phyloP scores from a whole-genome alignment of 768 basidiomycete genomes.

The Trametes cingulata region DNA sequence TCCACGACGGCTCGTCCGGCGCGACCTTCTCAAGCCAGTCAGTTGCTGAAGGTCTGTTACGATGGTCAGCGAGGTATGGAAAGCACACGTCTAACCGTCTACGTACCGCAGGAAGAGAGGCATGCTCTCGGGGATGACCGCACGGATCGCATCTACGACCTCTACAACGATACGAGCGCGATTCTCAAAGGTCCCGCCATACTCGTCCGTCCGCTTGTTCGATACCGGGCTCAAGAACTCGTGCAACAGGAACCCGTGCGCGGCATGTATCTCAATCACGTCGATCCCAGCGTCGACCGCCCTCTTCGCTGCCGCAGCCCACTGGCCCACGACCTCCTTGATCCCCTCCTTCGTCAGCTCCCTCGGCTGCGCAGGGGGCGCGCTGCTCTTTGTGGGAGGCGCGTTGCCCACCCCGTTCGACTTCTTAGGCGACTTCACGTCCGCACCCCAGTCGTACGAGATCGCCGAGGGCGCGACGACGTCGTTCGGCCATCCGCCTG shows the following conservation, averaged over 20 bases:
- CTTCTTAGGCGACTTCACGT: neutral
- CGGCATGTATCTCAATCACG: constrained; percentile 34
- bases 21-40: constrained; percentile 68
- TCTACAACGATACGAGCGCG: constrained; percentile 43
- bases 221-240: constrained; percentile 39
- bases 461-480: constrained; percentile 54
- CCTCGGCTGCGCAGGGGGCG: neutral
- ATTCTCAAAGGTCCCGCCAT: constrained; percentile 49
- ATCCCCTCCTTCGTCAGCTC: constrained; percentile 32
- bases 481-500: constrained; percentile 39
- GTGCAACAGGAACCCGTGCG: constrained; percentile 36
- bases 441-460: constrained; percentile 36
- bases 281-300: constrained; percentile 38
- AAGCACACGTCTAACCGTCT: no score
- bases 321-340: constrained; percentile 28
- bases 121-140: constrained; percentile 55
- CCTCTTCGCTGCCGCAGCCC: constrained; percentile 38
- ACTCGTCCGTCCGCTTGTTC: constrained; percentile 46
- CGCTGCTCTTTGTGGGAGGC: no score
- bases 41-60: constrained; percentile 62
- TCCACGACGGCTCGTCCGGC: constrained; percentile 66
- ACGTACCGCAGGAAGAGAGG: constrained; percentile 71
- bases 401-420: neutral
- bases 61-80: neutral
- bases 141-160: constrained; percentile 49